Evolutionary conservation across 371 early-diverging fungal species (phyloP), one percentile per base, ranked within the genome.

Genomic region (Zancudomyces culisetae): DNA sequence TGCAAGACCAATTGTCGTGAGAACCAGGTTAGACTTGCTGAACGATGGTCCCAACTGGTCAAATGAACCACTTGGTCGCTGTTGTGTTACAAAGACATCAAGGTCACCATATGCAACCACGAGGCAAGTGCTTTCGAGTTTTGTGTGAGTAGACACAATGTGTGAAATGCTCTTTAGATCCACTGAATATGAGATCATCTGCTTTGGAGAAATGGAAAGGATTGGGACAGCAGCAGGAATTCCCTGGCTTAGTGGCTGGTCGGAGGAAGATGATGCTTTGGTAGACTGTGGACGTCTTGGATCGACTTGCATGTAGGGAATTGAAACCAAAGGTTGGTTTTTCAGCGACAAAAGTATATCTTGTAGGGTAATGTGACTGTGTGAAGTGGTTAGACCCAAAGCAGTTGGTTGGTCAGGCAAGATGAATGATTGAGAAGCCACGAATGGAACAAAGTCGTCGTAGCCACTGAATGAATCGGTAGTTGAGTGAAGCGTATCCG

Each of bases 1-100:
- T 1, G 70, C 66, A 45, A 96, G 68, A 8, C 72, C 83, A n/a
- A 77, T 68, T 23, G 90, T 83, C 0, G 91, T 91, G 51, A 74
- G 58, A 43, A 91, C 59, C 55, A 96, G 67, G 57, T 80, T 81
- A 13, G 71, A 65, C 59, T 90, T 87, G 57, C 80, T 85, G 64
- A 96, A 96, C 55, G 83, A 80, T 62, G 89, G 84, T 58, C 84
- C 81, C 54, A 96, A 66, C 43, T 85, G 75, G 66, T 96, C 97
- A 68, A 96, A 96, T 18, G 79, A 77, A 59, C 82, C 81, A 43
- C 87, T 86, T 19, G 97, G 94, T 29, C 78, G 77, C 13, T 77
- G 73, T 27, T 81, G 73, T 0, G 82, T 79, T 55, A 79, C 83
- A 71, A 88, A 96, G 45, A 90, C 57, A 58, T 95, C 95, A 28